Evolutionary conservation across 768 basidiomycete species (phyloP).

Genomic region (Gloeopeniophorella convolvens): DNA sequence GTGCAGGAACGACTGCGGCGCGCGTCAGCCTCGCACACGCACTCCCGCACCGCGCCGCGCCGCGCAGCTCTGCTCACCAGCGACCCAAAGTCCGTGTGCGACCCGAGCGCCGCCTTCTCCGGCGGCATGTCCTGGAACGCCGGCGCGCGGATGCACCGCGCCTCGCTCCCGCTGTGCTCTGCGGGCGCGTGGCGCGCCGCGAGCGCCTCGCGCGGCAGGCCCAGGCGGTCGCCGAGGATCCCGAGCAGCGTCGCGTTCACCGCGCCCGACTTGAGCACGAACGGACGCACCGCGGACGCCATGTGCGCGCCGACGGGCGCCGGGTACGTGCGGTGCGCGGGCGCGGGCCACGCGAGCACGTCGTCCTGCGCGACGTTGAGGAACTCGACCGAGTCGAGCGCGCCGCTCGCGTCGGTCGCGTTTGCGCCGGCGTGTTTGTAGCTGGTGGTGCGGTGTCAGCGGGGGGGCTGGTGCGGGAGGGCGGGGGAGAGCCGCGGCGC

Average conservation of each 20-base stretch:
- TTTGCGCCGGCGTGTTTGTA: conserved; percentile 28
- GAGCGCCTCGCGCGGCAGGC: neutral
- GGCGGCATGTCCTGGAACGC: neutral
- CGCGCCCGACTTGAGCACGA: conserved; percentile 22
- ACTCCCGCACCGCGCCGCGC: too few relatives aligned
- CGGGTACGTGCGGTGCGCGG: conserved; percentile 27
- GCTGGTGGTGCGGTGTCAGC: conserved; percentile 2
- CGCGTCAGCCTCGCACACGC: too few relatives aligned
- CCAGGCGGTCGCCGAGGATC: conserved; percentile 23
- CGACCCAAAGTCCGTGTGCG: conserved; percentile 18
- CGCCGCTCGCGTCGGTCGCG: conserved; percentile 28
- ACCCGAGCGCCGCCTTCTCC: conserved; percentile 6
- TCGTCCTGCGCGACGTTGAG: conserved; percentile 32
- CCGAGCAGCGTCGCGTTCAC: conserved; percentile 23
- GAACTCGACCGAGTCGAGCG: conserved; percentile 28
- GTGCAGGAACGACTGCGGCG: conserved; percentile 50
- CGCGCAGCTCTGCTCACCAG: too few relatives aligned
- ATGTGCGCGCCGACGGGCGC: conserved; percentile 21
- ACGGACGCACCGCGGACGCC: conserved; percentile 17
- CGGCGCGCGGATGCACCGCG: conserved; percentile 24
- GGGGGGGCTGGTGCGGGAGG: neutral
- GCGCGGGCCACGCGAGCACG: conserved; percentile 25
- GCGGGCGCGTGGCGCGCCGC: conserved; percentile 18
- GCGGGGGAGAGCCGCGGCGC: conserved; percentile 2
- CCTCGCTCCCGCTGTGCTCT: conserved; percentile 24